These are phyloP conservation scores for Trichoderma gamsii DNA, from an alignment of 495 filamentous ascomycete genomes.

Conservation along the genomic window DNA sequence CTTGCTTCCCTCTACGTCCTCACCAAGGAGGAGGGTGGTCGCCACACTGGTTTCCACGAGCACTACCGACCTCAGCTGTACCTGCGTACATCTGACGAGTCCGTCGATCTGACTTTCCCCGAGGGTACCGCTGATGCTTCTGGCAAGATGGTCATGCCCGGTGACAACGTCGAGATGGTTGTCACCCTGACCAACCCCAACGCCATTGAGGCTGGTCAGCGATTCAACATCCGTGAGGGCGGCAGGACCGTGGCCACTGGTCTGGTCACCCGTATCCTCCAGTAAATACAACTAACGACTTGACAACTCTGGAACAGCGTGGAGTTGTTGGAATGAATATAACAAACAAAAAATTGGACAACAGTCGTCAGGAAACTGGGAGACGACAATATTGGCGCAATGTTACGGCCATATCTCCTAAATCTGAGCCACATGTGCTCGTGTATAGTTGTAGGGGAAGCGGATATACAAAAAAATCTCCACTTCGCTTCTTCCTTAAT, in stretches of 20 bases:
- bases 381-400: not conserved
- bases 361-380: not conserved
- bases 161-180: constrained; percentile 97
- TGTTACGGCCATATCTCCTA: not conserved
- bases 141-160: constrained; percentile 82
- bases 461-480: constrained; percentile 22
- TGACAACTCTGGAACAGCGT: not conserved
- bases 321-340: constrained; percentile 2
- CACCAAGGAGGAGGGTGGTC: constrained; percentile 94
- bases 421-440: not conserved
- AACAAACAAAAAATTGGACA: constrained; percentile 4
- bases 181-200: constrained; percentile 72
- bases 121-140: constrained; percentile 61
- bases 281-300: constrained; percentile 38
- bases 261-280: constrained; percentile 76
- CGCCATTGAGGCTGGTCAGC: constrained; percentile 80
- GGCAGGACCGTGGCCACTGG: constrained; percentile 90
- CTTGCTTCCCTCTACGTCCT: constrained; percentile 92
- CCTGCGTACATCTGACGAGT: constrained; percentile 90
- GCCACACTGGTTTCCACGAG: constrained; percentile 84
- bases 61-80: constrained; percentile 96
- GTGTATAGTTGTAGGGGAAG: constrained; percentile 17
- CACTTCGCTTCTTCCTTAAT: constrained; percentile 27
- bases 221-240: constrained; percentile 95
- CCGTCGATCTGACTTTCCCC: constrained; percentile 73